Evolutionary conservation across 164 flowering plant species (phyloP).

Genomic region (Tinospora cordifolia): DNA sequence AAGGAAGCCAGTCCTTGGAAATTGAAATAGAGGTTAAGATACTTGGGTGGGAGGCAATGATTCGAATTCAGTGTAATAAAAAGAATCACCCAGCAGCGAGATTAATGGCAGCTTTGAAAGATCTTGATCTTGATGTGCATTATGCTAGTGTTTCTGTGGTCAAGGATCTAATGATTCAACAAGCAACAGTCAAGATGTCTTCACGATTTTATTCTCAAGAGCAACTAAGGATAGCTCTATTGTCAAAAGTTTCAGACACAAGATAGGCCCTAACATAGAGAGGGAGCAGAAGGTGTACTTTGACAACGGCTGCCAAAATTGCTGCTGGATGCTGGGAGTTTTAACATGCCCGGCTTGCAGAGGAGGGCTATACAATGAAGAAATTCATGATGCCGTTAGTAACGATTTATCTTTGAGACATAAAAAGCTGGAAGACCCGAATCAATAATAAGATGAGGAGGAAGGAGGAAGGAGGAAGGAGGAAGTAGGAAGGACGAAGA

Average conservation of each 20-base stretch:
- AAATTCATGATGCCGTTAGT: not conserved
- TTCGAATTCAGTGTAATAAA: slow-evolving; percentile 54
- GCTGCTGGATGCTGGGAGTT: slow-evolving; percentile 20
- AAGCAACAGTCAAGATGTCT: slow-evolving; percentile 77
- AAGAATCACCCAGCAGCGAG: slow-evolving; percentile 80
- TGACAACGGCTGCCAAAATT: not conserved
- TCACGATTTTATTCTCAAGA: slow-evolving; percentile 58
- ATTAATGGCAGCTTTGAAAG: slow-evolving; percentile 71
- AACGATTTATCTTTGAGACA: not conserved
- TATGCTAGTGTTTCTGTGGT: slow-evolving; percentile 84
- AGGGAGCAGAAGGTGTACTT: not conserved
- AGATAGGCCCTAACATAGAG: not conserved
- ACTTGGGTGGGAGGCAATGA: slow-evolving; percentile 76
- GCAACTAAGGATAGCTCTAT: slow-evolving; percentile 53
- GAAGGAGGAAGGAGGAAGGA: too few species aligned
- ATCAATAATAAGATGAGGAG: not conserved
- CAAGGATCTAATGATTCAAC: slow-evolving; percentile 87
- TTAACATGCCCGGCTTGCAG: slow-evolving; percentile 8
- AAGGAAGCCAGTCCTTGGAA: slow-evolving; percentile 29
- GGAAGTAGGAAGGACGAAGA: not conserved
- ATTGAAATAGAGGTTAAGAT: slow-evolving; percentile 74
- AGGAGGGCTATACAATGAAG: not conserved
- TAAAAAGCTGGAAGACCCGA: not conserved
- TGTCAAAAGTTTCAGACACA: slow-evolving; percentile 35
- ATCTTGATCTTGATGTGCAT: slow-evolving; percentile 60